Evolutionary conservation across 768 basidiomycete genomes (phyloP), one percentile per base, ranked within the genome.

Genomic region (Hypsizygus marmoreus): DNA sequence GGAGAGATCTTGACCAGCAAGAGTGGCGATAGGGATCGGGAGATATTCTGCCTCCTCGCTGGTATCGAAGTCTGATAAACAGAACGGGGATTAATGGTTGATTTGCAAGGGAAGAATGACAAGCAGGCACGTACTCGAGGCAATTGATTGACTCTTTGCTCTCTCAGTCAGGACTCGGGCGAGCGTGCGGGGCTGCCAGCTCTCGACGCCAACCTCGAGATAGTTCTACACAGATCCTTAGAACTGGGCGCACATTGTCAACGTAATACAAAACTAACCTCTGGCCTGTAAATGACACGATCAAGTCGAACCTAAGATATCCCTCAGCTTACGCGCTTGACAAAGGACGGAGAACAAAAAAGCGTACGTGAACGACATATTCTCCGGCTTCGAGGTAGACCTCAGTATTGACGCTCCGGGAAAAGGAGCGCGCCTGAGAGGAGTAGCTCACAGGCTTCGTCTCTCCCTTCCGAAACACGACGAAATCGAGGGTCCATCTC

Each of bases 401-500:
- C 29, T 67, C 64, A 4, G 58, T 35, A 39, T 65, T 67, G 14
- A 65, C 60, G 39, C 64, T 65, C 7, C 63, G 55, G 7, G 54
- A 47, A 14, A 31, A 57, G 28, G 33, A 35, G 5, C 46, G 35
- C 6, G 59, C 40, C 4, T 50, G 31, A 20, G 55, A 51, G 2
- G 64, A 64, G 8, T 47, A 31, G 1, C 51, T 52, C 4, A 62
- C 40, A 8, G 58, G 53, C 24, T 62, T 53, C 22, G 42, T 59
- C 43, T 59, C 60, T 6, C 66, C 69, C 37, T 63, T 60, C 44
- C 65, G 64, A 61, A 62, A 73, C 5, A 74, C 44, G 7, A 64
- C 44, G 44, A 73, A 73, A 47, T 73, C 70, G 17, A 72, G 65
- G 1, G 49, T 40, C 68, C 69, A 71, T 1, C 29, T 9, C 5